Evolutionary conservation across 2,329 filamentous ascomycete genomes (phyloP), one percentile per base, ranked within the genome.

Genomic region (Grosmannia serpens): DNA sequence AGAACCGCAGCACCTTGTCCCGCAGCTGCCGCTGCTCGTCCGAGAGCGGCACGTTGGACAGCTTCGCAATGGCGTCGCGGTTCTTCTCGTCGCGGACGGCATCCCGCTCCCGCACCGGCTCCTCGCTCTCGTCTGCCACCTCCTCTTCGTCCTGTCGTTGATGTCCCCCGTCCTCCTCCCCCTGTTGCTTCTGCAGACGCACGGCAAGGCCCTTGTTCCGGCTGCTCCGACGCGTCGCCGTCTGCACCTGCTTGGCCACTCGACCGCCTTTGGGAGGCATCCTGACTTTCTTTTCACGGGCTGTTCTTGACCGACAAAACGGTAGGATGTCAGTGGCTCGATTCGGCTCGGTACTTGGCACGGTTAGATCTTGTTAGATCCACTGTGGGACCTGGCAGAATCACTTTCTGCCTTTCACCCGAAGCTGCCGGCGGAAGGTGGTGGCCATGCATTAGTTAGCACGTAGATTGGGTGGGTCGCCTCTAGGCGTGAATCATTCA

Each of bases 31-130:
- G 31, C 47, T 59, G 57, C 46, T 59, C 57, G n/a, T 55, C 53
- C 5, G 57, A 59, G 17, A 59, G 47, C 4, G 53, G 57, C 53
- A 59, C 57, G 33, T 59, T 33, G 2, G 57, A 59, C 26, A 59
- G 53, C 35, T 59, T 59, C 51, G 57, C 53, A 53, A 59, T 56
- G 44, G 53, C 53, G 35, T 59, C 53, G 31, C 46, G 46, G 20
- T 46, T 50, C n/a, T 47, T 33, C 8, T 52, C 53, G n/a, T 33
- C 53, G 13, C 3, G 15, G 1, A 17, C 20, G 6, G 8, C 26
- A 11, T 24, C 24, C 26, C 31, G 17, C 22, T 46, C 17, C 56
- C 11, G n/a, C 11, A n/a, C n/a, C 5, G 35, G 29, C 4, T 47
- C 53, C 8, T 46, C 38, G 4, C 24, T 13, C 2, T 31, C 38